Base-by-base conservation (phyloP, 495 filamentous ascomycete species). In the Aspergillus ellipticus region DNA sequence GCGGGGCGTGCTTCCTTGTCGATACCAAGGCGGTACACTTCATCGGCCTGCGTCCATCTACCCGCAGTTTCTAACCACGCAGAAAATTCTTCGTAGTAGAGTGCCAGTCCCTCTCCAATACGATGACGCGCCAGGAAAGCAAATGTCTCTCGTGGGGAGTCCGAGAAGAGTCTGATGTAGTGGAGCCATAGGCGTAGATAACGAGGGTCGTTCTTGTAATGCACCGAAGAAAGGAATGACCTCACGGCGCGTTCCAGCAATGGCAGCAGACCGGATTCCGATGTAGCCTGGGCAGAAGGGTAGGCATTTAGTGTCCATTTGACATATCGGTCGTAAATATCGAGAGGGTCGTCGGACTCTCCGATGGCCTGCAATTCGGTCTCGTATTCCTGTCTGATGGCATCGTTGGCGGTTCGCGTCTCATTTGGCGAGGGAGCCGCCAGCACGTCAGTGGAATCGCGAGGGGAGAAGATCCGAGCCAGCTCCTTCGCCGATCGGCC, bases 71-170 rank as follows among this genome's bases (percentile, higher is more conserved):
- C 94, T 17, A 98, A 72, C 89, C 92, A 96, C 0, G 82, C 87
- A 0, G 94, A 92, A 73, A 95, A 97, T 62, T 97, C 95, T 64
- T 98, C 94, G 69, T 98, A 97, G 65, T 92, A 98, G n/a, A 97
- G 73, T 0, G 94, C 94, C 9, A 98, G 76, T 1, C 82, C 77
- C 61, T 96, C 92, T 45, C 92, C 94, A 56, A 97, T 88, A 54
- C 80, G 80, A 56, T 97, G 91, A 20, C 93, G 89, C 2, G 92
- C 85, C 33, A 98, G 78, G 63, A 94, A 98, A 11, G 92, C 87
- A 62, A 90, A 98, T 0, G 88, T 89, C 64, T 98, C 94, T 42
- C 94, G 85, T 7, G 94, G 92, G 20, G 90, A 80, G 67, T 97
- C 95, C 15, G 89, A 89, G 73, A 96, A 97, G 50, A 96, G 82